phyloP scores from a whole-genome alignment of 2,329 filamentous ascomycete genomes.

The Colletotrichum acutatum region DNA sequence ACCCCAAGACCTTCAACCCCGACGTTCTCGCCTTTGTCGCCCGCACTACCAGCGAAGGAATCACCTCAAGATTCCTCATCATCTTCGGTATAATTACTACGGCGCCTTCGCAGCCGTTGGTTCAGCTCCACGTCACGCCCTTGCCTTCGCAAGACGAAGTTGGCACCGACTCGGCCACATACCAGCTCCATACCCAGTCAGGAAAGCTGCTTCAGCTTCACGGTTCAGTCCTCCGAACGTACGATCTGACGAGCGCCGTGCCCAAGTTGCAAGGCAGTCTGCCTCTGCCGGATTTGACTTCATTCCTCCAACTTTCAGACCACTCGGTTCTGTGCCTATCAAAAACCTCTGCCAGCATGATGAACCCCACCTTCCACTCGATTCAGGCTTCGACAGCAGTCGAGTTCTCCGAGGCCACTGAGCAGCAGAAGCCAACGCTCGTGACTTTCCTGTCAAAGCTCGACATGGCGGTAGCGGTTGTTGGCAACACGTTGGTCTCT shows the following conservation, averaged over 20 bases:
- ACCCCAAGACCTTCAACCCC: slow-evolving; percentile 55
- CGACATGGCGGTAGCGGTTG: slow-evolving; percentile 72
- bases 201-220: slow-evolving; percentile 72
- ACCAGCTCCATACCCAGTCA: slow-evolving; percentile 70
- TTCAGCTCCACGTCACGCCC: slow-evolving; percentile 53
- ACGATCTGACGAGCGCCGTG: slow-evolving; percentile 71
- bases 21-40: slow-evolving; percentile 67
- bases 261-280: slow-evolving; percentile 69
- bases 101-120: slow-evolving; percentile 41
- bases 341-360: slow-evolving; percentile 65
- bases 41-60: slow-evolving; percentile 40
- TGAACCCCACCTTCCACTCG: slow-evolving; percentile 76
- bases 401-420: slow-evolving; percentile 51
- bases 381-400: slow-evolving; percentile 62
- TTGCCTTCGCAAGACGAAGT: slow-evolving; percentile 42
- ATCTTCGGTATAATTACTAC: slow-evolving; percentile 44
- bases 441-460: slow-evolving; percentile 73
- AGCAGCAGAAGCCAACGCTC: slow-evolving; percentile 53
- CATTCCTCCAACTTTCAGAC: slow-evolving; percentile 74
- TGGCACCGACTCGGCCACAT: slow-evolving; percentile 44
- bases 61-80: slow-evolving; percentile 45
- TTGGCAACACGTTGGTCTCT: slow-evolving; percentile 72
- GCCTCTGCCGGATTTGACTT: slow-evolving; percentile 61
- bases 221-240: slow-evolving; percentile 65
- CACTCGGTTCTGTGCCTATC: slow-evolving; percentile 74